A percentile compares a stretch with the other conserved stretches of the same genome.
These are phyloP conservation scores for Mesembryanthemum crystallinum DNA, from an alignment of 148 eudicot species.

Conservation along the genomic window DNA sequence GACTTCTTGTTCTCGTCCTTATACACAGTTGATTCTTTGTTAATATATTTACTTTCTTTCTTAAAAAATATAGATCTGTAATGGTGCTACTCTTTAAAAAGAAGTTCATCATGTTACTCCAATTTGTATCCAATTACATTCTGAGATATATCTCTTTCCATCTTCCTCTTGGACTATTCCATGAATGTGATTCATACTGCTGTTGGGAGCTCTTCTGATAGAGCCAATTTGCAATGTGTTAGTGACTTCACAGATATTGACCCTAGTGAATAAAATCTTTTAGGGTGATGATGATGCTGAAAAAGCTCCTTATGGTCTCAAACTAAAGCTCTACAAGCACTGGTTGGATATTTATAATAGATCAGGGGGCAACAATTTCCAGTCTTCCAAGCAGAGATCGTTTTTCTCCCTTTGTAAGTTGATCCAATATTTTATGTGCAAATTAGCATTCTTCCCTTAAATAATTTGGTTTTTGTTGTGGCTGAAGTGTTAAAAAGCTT, in stretches of 20 bases:
- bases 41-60: too few species aligned
- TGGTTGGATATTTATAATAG: constrained; percentile 65
- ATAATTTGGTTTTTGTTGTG: background rate
- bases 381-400: constrained; percentile 62
- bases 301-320: constrained; percentile 47
- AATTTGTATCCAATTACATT: background rate
- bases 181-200: background rate
- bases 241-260: constrained; percentile 9
- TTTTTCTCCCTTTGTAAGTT: constrained; percentile 90
- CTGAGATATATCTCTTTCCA: background rate
- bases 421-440: constrained; percentile 3
- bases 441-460: background rate
- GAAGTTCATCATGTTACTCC: background rate
- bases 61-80: too few species aligned
- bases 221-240: background rate
- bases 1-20: too few species aligned
- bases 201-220: constrained; percentile 5
- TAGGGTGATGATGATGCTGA: constrained; percentile 47
- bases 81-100: background rate
- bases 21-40: too few species aligned
- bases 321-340: constrained; percentile 59
- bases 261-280: constrained; percentile 20
- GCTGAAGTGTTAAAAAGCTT: background rate
- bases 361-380: constrained; percentile 60
- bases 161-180: background rate